Conservation (phyloP, 345 rosid species). For the Schrenkiella parvula region DNA sequence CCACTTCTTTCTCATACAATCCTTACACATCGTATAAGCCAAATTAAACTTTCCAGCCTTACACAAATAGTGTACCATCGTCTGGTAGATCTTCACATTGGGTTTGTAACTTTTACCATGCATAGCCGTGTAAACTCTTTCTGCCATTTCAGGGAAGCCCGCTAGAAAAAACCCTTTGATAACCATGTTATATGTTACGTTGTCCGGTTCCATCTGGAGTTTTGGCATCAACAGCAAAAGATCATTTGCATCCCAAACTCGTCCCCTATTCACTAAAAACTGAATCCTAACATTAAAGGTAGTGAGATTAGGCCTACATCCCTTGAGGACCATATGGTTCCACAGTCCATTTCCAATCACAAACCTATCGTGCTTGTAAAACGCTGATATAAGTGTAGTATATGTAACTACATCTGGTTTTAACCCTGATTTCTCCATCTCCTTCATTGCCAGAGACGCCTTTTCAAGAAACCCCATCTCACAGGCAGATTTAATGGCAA, state of each 20-base stretch:
- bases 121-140: conserved; percentile 60
- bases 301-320: conserved; percentile 68
- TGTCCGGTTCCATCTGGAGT: conserved; percentile 55
- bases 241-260: conserved; percentile 72
- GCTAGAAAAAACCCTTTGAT: conserved; percentile 71
- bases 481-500: conserved; percentile 53
- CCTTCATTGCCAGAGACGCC: conserved; percentile 50
- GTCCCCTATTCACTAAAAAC: conserved; percentile 51
- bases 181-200: conserved; percentile 68
- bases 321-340: conserved; percentile 74
- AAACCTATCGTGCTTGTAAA: conserved; percentile 45
- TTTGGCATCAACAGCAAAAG: conserved; percentile 57
- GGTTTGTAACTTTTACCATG: conserved; percentile 47
- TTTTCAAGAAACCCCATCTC: conserved; percentile 51
- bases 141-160: conserved; percentile 75
- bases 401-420: conserved; percentile 69
- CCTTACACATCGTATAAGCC: conserved; percentile 70
- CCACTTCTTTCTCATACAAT: conserved; percentile 63
- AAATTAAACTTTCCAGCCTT: conserved; percentile 53
- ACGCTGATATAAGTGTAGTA: conserved; percentile 69
- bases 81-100: conserved; percentile 66
- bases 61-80: conserved; percentile 78
- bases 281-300: conserved; percentile 78
- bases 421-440: conserved; percentile 57
- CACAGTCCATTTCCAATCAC: conserved; percentile 72